Evolutionary conservation across 345 rosid species (phyloP).

Genomic region (Excoecaria cochinchinensis): DNA sequence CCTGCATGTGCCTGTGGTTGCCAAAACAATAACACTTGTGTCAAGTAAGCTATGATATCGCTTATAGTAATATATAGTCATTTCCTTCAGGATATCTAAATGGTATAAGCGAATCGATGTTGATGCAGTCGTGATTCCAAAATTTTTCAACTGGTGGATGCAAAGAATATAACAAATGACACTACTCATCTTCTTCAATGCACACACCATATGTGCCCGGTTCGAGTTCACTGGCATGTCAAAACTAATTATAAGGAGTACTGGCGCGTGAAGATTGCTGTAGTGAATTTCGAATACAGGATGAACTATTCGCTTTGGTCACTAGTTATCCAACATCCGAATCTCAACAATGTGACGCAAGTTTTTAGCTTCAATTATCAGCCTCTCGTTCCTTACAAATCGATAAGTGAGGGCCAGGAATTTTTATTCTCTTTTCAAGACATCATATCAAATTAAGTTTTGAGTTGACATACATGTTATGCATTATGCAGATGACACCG

Average conservation of each 20-base stretch:
- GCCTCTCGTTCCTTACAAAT: constrained; percentile 65
- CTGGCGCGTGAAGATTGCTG: constrained; percentile 69
- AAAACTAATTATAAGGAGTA: constrained; percentile 71
- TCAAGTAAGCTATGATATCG: constrained; percentile 50
- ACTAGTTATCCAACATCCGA: constrained; percentile 73
- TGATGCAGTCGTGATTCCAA: constrained; percentile 67
- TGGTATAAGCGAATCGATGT: background rate
- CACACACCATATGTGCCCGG: constrained; percentile 80
- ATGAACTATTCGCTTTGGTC: constrained; percentile 76
- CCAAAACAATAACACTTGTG: constrained; percentile 60
- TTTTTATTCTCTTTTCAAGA: background rate
- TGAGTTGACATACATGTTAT: background rate
- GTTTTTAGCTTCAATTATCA: constrained; percentile 87
- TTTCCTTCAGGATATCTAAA: background rate
- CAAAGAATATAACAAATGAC: constrained; percentile 61
- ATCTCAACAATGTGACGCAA: constrained; percentile 81
- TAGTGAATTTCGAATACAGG: constrained; percentile 70
- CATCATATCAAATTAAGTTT: background rate
- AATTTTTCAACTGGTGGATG: constrained; percentile 52
- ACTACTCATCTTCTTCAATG: constrained; percentile 63
- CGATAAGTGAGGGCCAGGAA: constrained; percentile 49
- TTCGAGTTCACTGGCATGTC: constrained; percentile 87
- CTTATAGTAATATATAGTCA: background rate
- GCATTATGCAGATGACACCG: constrained; percentile 69
- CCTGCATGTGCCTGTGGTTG: constrained; percentile 89